Percentiles rank a stretch among this genome's conserved stretches.
phyloP scores from a whole-genome alignment of 1,139 yeast species.

The Scheffersomyces illinoinensis region DNA sequence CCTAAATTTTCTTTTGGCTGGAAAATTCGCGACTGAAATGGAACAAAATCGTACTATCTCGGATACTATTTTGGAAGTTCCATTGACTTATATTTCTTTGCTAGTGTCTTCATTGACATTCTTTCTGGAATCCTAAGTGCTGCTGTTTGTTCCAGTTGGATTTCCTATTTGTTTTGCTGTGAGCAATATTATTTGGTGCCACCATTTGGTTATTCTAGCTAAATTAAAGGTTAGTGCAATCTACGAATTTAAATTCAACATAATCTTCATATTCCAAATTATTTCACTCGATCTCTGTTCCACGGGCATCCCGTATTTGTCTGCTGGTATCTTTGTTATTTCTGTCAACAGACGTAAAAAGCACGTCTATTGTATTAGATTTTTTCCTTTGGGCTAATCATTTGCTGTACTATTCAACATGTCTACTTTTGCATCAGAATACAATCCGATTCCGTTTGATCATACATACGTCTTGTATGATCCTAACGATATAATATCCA shows the following conservation, averaged over 20 bases:
- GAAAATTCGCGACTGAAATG: not conserved
- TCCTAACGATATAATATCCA: conserved; percentile 62
- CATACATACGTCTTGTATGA: conserved; percentile 82
- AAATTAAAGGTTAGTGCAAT: not conserved
- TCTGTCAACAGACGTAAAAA: not conserved
- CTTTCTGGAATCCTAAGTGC: not conserved
- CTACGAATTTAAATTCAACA: not conserved
- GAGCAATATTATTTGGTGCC: not conserved
- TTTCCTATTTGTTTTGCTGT: not conserved
- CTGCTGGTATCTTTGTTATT: no score
- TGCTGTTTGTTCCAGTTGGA: not conserved
- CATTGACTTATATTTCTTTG: not conserved
- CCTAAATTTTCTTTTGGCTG: not conserved
- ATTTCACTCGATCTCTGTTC: not conserved
- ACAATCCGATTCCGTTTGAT: conserved; percentile 53
- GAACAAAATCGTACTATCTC: not conserved
- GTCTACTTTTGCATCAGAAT: conserved; percentile 13
- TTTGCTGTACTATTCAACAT: not conserved
- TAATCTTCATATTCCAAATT: not conserved
- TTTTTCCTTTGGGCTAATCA: not conserved
- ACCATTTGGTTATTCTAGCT: not conserved
- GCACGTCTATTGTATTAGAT: not conserved
- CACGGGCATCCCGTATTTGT: not conserved
- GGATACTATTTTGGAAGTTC: not conserved
- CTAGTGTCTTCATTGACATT: not conserved